Evolutionary conservation across 208 protist genomes (phyloP), one percentile per base, ranked within the genome.

Genomic region (Trypanosoma avium): DNA sequence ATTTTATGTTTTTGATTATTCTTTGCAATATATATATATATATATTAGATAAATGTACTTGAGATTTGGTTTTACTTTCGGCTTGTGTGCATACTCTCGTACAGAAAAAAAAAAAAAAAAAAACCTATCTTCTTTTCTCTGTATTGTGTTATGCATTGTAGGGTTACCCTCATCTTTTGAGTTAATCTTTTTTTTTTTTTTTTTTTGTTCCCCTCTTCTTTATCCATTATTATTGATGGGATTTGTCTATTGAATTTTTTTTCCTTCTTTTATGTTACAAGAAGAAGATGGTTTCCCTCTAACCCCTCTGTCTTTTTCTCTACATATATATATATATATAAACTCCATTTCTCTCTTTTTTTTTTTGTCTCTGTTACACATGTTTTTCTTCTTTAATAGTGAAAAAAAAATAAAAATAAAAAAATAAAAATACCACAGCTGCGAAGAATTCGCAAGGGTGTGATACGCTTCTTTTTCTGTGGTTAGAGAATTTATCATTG

Each of bases 381-480:
- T n/a, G 26, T 50, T 17, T 49, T 79, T 82, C 75, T 74, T 75
- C 3, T 24, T 15, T 6, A 30, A 27, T 17, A 9, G 26, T 17
- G 47, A 22, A 49, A 49, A 8, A n/a, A 53, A 53, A 4, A 30
- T 42, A 42, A 8, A 13, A 32, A 26, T 35, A 53, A 15, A 15
- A 53, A 32, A 22, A 17, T 13, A 27, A 13, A 53, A 53, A 27
- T 21, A 19, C 6, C 17, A 19, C 45, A 26, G n/a, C n/a, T n/a
- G n/a, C n/a, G n/a, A n/a, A n/a, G n/a, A n/a, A n/a, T n/a, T n/a
- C n/a, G n/a, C n/a, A n/a, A n/a, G n/a, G n/a, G n/a, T n/a, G n/a
- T n/a, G n/a, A n/a, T n/a, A n/a, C n/a, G n/a, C n/a, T n/a, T n/a
- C n/a, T n/a, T n/a, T n/a, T n/a, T n/a, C n/a, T n/a, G n/a, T n/a